Evolutionary conservation across 345 rosid species (phyloP).

Genomic region (Eucalyptus leucophloia): DNA sequence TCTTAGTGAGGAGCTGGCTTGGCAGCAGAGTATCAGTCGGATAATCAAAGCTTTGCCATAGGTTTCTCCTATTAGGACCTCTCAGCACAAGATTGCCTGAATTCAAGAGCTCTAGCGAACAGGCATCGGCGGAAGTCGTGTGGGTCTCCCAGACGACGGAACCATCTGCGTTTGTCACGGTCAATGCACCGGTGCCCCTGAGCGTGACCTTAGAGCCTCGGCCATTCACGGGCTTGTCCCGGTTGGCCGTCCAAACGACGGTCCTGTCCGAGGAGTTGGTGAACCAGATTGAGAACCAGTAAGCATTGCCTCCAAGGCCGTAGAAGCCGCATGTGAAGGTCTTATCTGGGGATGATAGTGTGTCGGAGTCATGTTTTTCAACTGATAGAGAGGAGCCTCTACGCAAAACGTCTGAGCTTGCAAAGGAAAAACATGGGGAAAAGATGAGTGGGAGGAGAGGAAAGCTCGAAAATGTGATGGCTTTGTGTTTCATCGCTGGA

Average conservation of each 20-base stretch:
- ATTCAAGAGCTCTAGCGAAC: slow-evolving; percentile 18
- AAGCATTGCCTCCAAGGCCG: slow-evolving; percentile 20
- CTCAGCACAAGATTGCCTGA: slow-evolving; percentile 28
- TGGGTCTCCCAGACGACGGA: slow-evolving; percentile 11
- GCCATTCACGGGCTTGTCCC: slow-evolving; percentile 22
- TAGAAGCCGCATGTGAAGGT: slow-evolving; percentile 35
- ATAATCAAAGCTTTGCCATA: slow-evolving; percentile 36
- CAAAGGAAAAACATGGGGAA: background rate
- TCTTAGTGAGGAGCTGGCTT: slow-evolving; percentile 14
- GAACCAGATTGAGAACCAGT: slow-evolving; percentile 37
- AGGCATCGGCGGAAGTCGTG: slow-evolving; percentile 1
- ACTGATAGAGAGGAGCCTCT: slow-evolving; percentile 14
- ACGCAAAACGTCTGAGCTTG: background rate
- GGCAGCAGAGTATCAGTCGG: slow-evolving; percentile 37
- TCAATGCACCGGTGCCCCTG: slow-evolving; percentile 8
- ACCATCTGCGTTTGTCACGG: slow-evolving; percentile 12
- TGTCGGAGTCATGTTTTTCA: slow-evolving; percentile 1
- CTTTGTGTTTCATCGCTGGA: background rate
- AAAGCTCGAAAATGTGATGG: background rate
- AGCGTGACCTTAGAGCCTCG: slow-evolving; percentile 20
- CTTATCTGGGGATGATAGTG: slow-evolving; percentile 8
- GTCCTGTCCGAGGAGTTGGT: slow-evolving; percentile 4
- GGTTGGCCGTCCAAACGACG: slow-evolving; percentile 36
- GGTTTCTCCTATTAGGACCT: background rate
- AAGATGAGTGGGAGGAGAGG: background rate